These are phyloP conservation scores for Ballota nigra DNA, from an alignment of 257 asterid genomes.

Conservation along the genomic window DNA sequence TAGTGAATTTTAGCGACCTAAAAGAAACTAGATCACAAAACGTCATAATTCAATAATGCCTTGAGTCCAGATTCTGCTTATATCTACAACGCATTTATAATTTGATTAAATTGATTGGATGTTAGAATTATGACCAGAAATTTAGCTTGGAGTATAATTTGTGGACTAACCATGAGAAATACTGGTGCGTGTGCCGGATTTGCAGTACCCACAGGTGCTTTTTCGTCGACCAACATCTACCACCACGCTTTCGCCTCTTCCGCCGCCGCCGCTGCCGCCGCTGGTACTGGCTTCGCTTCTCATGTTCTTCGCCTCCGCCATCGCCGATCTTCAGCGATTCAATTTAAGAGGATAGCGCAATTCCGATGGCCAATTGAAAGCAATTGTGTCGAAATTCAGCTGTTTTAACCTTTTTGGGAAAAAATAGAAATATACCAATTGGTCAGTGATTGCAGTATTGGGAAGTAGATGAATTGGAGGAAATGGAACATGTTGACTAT, in stretches of 20 bases:
- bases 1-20: slow-evolving; percentile 4
- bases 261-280: slow-evolving; percentile 41
- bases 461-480: background rate
- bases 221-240: slow-evolving; percentile 67
- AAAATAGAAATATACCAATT: background rate
- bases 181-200: slow-evolving; percentile 64
- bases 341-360: slow-evolving; percentile 1
- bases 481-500: no score
- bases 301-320: slow-evolving; percentile 80
- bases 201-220: slow-evolving; percentile 90
- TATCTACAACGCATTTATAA: slow-evolving; percentile 10
- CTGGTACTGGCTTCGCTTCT: slow-evolving; percentile 87
- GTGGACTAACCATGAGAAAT: slow-evolving; percentile 65
- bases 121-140: background rate
- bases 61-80: background rate
- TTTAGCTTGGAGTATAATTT: background rate
- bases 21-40: background rate
- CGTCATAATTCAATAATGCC: slow-evolving; percentile 4
- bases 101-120: slow-evolving; percentile 1
- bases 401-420: background rate
- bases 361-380: background rate
- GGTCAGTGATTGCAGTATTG: background rate
- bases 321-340: slow-evolving; percentile 29
- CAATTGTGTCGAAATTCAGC: background rate
- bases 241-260: slow-evolving; percentile 65